phyloP scores from a whole-genome alignment of 345 rosid genomes.

The Excoecaria agallocha region DNA sequence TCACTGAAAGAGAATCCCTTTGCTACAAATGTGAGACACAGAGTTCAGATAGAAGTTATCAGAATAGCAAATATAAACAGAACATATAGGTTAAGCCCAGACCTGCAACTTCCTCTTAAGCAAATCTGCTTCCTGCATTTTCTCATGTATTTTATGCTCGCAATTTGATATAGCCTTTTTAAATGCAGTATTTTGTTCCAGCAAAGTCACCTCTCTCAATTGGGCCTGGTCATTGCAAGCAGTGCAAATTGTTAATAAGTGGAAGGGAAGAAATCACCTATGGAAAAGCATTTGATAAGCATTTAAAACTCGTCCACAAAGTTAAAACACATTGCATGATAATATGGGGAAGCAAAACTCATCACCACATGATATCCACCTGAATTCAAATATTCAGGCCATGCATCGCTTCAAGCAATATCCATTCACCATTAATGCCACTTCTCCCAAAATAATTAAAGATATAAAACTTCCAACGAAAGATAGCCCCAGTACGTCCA shows the following conservation, averaged over 20 bases:
- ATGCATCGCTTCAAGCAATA: neutral
- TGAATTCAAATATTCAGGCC: neutral
- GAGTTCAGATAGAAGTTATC: neutral
- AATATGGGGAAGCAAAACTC: neutral
- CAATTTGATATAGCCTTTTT: slow-evolving; percentile 78
- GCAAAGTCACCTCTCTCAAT: slow-evolving; percentile 68
- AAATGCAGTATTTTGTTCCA: slow-evolving; percentile 72
- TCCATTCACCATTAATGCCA: neutral
- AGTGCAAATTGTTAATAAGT: slow-evolving; percentile 8
- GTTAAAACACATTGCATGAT: neutral
- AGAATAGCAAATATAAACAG: neutral
- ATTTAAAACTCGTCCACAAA: neutral
- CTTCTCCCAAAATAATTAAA: neutral
- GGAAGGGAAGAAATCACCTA: neutral
- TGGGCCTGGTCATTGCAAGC: slow-evolving; percentile 48
- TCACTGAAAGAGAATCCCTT: neutral
- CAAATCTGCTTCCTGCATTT: slow-evolving; percentile 56
- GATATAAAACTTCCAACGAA: neutral
- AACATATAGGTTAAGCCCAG: slow-evolving; percentile 12
- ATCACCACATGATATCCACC: slow-evolving; percentile 1
- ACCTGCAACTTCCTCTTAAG: slow-evolving; percentile 65
- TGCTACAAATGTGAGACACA: neutral
- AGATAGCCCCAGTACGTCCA: neutral
- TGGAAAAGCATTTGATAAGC: neutral
- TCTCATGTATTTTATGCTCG: slow-evolving; percentile 65